Evolutionary conservation across 1,139 yeast genomes (phyloP).

Genomic region (Sugiyamaella xylanicola): DNA sequence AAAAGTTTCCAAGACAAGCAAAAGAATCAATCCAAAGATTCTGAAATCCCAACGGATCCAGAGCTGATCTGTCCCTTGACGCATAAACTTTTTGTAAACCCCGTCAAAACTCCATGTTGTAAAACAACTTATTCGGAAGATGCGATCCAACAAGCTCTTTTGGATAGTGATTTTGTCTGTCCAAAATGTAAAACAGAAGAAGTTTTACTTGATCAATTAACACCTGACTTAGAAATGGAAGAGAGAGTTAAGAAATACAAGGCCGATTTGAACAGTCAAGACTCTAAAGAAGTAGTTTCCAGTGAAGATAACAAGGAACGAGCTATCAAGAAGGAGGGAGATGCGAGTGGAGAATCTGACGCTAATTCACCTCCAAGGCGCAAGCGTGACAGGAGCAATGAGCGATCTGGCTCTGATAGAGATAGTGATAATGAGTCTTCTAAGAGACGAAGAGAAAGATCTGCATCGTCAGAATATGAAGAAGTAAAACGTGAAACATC

Average conservation of each 20-base stretch:
- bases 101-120: conserved; percentile 91
- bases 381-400: conserved; percentile 13
- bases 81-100: conserved; percentile 62
- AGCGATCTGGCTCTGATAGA: conserved; percentile 1
- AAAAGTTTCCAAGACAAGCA: conserved; percentile 65
- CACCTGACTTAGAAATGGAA: conserved; percentile 61
- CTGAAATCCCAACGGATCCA: conserved; percentile 52
- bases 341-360: conserved; percentile 1
- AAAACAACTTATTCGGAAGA: conserved; percentile 57
- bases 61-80: conserved; percentile 65
- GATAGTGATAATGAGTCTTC: conserved; percentile 12
- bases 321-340: conserved; percentile 13
- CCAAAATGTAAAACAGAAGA: conserved; percentile 82
- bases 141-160: conserved; percentile 68
- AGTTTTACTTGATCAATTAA: conserved; percentile 70
- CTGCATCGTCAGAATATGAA: conserved; percentile 6
- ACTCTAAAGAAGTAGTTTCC: conserved; percentile 18
- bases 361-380: conserved; percentile 8
- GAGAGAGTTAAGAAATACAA: conserved; percentile 53
- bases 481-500: conserved; percentile 14
- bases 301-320: conserved; percentile 16
- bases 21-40: conserved; percentile 45
- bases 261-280: conserved; percentile 25
- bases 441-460: conserved; percentile 12
- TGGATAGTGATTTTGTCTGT: conserved; percentile 87